phyloP scores from a whole-genome alignment of 1,284 basidiomycete species.

The Butyriboletus regius region DNA sequence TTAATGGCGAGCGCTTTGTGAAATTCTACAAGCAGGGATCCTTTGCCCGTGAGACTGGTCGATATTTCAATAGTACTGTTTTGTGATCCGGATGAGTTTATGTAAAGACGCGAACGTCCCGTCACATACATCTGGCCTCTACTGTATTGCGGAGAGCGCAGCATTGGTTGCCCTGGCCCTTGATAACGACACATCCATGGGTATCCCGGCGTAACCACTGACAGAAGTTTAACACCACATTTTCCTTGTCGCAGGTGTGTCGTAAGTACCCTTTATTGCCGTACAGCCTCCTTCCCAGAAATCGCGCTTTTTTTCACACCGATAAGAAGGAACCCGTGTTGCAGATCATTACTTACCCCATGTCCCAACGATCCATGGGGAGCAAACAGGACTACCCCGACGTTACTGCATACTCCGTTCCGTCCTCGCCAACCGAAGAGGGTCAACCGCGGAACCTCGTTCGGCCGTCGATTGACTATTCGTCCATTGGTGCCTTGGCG shows the following conservation, averaged over 20 bases:
- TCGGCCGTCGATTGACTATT: constrained; percentile 56
- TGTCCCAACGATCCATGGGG: constrained; percentile 22
- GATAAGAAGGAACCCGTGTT: constrained; percentile 12
- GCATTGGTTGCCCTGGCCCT: background rate
- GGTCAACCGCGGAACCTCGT: background rate
- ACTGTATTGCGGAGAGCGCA: too few species aligned
- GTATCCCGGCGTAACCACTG: background rate
- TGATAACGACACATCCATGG: background rate
- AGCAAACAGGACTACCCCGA: constrained; percentile 18
- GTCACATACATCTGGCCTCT: too few species aligned
- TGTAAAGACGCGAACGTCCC: too few species aligned
- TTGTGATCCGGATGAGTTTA: too few species aligned
- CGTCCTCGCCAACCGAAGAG: background rate
- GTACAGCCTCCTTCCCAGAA: constrained; percentile 1
- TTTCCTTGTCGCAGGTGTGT: background rate
- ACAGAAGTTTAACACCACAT: constrained; percentile 16
- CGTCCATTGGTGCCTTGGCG: constrained; percentile 47
- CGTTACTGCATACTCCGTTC: constrained; percentile 2
- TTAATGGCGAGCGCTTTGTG: constrained; percentile 3
- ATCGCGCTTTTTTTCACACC: background rate
- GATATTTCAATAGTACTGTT: too few species aligned
- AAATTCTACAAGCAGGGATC: background rate
- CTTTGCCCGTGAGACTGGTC: background rate
- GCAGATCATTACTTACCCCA: background rate
- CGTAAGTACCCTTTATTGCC: background rate